Conservation (phyloP, 345 rosid genomes). For the Gossypium rotundifolium region DNA sequence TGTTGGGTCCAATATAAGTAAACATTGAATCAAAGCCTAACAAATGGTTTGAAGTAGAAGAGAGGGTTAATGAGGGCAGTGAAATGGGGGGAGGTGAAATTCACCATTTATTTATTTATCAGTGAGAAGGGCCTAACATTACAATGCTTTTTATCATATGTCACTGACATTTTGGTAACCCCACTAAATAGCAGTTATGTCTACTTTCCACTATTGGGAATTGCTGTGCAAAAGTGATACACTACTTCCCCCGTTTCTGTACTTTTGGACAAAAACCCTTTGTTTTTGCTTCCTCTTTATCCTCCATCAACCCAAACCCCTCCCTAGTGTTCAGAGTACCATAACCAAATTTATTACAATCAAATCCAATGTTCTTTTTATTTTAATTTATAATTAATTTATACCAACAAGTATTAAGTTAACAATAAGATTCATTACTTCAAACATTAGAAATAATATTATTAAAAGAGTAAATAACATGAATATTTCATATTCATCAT, state of each 20-base stretch:
- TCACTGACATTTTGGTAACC: slow-evolving; percentile 11
- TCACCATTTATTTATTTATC: neutral
- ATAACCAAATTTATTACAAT: too few relatives aligned
- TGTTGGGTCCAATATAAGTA: neutral
- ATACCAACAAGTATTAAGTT: too few relatives aligned
- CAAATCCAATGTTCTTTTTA: too few relatives aligned
- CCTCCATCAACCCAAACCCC: too few relatives aligned
- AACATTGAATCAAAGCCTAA: neutral
- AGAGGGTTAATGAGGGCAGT: neutral
- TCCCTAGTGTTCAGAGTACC: too few relatives aligned
- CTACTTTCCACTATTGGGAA: slow-evolving; percentile 10
- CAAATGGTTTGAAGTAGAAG: neutral
- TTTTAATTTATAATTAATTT: too few relatives aligned
- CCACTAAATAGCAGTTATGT: slow-evolving; percentile 1
- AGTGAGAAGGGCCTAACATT: slow-evolving; percentile 14
- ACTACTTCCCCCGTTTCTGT: neutral
- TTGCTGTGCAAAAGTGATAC: neutral
- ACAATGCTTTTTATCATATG: neutral
- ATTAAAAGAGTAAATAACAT: too few relatives aligned
- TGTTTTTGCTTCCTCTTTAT: neutral
- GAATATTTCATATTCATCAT: too few relatives aligned
- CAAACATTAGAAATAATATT: too few relatives aligned
- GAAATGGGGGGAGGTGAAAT: too few relatives aligned
- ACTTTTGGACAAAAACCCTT: neutral
- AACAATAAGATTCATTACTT: too few relatives aligned